Evolutionary conservation across 2,329 filamentous ascomycete genomes (phyloP).

Genomic region (Phialophora tarda): DNA sequence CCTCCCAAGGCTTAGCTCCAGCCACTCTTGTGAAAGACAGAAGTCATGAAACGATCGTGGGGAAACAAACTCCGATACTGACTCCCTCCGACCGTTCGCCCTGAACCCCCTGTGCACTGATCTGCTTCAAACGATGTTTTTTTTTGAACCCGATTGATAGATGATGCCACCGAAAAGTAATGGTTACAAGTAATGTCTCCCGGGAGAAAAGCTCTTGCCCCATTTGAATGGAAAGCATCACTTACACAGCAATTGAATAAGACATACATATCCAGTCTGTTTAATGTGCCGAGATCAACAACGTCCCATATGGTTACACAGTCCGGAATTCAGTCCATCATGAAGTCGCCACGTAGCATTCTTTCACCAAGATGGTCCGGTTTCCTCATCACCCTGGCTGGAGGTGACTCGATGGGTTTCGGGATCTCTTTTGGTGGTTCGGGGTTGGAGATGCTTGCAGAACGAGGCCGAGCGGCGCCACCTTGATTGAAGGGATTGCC

Average conservation of each 20-base stretch:
- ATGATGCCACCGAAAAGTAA: constrained; percentile 17
- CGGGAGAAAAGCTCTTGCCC: background rate
- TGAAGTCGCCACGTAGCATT: constrained; percentile 96
- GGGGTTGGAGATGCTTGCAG: constrained; percentile 55
- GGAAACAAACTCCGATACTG: constrained; percentile 4
- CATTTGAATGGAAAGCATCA: constrained; percentile 15
- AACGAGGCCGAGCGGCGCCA: constrained; percentile 40
- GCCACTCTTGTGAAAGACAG: background rate
- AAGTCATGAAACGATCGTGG: constrained; percentile 17
- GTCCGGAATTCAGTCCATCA: constrained; percentile 55
- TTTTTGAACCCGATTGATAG: constrained; percentile 1
- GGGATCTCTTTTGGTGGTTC: constrained; percentile 58
- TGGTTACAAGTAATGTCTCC: constrained; percentile 17
- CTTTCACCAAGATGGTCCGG: constrained; percentile 96
- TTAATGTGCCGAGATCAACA: background rate
- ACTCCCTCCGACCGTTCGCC: background rate
- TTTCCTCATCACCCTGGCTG: constrained; percentile 61
- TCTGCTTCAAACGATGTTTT: constrained; percentile 9
- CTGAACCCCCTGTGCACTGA: constrained; percentile 2
- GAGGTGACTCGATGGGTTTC: constrained; percentile 40
- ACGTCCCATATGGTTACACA: background rate
- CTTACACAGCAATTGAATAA: constrained; percentile 30
- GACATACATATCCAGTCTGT: constrained; percentile 22
- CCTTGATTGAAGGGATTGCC: constrained; percentile 42
- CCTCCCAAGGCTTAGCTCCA: background rate